Percentiles rank a stretch among this genome's conserved stretches.
Conservation (phyloP, 441 rosid species). For the Iberis amara region DNA sequence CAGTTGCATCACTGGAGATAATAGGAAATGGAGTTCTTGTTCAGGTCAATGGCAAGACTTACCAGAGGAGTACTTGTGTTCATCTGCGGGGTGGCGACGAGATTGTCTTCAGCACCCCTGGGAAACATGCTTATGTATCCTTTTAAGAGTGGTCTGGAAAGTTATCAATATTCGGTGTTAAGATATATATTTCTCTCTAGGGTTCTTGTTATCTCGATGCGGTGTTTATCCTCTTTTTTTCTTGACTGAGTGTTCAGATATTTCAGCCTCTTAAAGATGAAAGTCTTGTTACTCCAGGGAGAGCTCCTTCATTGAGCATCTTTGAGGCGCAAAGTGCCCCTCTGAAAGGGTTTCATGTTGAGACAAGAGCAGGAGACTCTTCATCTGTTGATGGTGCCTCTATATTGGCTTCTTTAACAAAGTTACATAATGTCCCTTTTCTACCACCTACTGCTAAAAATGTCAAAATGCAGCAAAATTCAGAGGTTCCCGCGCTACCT, state of each 20-base stretch:
- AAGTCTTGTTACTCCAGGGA: conserved; percentile 45
- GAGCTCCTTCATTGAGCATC: conserved; percentile 54
- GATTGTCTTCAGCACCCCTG: conserved; percentile 53
- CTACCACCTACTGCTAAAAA: conserved; percentile 47
- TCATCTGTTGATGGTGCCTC: conserved; percentile 75
- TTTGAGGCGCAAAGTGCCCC: conserved; percentile 55
- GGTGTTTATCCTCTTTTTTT: conserved; percentile 19
- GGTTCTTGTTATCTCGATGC: not conserved
- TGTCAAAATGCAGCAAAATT: conserved; percentile 41
- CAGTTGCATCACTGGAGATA: conserved; percentile 67
- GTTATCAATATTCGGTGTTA: not conserved
- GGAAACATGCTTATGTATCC: conserved; percentile 80
- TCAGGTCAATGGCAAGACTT: conserved; percentile 59
- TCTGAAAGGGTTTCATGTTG: conserved; percentile 51
- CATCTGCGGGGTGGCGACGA: conserved; percentile 79
- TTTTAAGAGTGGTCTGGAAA: not conserved
- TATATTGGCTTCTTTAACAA: conserved; percentile 72
- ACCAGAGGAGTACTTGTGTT: conserved; percentile 45
- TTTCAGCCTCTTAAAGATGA: conserved; percentile 67
- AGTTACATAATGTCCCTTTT: conserved; percentile 44
- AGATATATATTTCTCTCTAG: not conserved
- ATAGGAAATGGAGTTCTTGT: conserved; percentile 71
- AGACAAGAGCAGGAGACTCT: conserved; percentile 68
- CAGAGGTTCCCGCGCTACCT: conserved; percentile 49
- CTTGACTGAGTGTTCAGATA: conserved; percentile 56